Base-by-base conservation (phyloP, 2,329 filamentous ascomycete genomes). In the Neophaeococcomyces mojaviensis region DNA sequence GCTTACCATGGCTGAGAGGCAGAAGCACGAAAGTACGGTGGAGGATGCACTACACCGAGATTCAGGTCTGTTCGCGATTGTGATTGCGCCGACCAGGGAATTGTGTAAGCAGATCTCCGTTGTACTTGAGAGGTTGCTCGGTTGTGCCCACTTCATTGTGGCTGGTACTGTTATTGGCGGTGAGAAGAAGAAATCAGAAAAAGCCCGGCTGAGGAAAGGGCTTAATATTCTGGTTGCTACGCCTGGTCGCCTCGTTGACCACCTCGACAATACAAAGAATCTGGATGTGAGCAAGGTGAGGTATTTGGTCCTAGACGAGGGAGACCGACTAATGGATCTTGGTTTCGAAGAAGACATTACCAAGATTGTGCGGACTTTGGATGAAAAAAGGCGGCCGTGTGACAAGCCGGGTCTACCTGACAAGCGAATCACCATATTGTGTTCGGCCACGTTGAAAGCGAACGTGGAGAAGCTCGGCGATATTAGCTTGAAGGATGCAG, bases 401-500 rank as follows among this genome's bases (percentile, higher is more conserved):
- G 79, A 81, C 2, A 72, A 83, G 31, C 78, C 78, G 3, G 76
- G 76, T 15, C 71, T 84, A 3, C 73, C 95, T 6, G 83, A 88
- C 0, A 79, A 79, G 44, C 78, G 88, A 53, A 79, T 89, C 46
- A 97, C 92, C 0, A 76, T 98, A 3, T 76, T 98, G 2, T 98
- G 92, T 64, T 98, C 92, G 3, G 92, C 92, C 2, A 98, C 92
- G 0, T 86, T 98, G 82, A 96, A 96, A 69, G 89, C 94, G 81
- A 92, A 90, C 57, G 92, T 97, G 1, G 89, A 97, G 63, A 84
- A 85, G 56, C 71, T 98, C 4, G 89, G 90, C 34, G 88, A 96
- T 61, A 94, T 97, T 68, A 95, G 88, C 70, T 72, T 98, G 63
- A 89, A 94, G 57, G 88, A 97, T 58, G 89, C 92, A 1, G 78